phyloP scores from a whole-genome alignment of 176 grass and related monocot genomes.

The Melocanna baccifera region DNA sequence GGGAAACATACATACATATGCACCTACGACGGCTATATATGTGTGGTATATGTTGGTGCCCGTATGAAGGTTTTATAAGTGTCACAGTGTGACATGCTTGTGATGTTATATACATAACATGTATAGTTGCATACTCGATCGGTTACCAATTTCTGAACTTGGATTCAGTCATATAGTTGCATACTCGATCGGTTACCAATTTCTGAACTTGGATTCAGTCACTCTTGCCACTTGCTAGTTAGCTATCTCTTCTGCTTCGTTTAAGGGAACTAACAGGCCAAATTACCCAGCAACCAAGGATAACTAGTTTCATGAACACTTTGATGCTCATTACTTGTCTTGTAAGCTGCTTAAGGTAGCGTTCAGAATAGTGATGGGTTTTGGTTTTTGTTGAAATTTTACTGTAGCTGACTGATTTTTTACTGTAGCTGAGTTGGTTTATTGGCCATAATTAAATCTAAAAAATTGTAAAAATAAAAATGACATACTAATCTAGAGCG shows the following conservation, averaged over 20 bases:
- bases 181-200: background rate
- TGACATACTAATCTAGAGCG: no score
- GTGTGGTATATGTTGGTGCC: background rate
- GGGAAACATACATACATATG: background rate
- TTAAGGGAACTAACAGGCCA: background rate
- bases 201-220: background rate
- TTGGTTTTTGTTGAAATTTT: no score
- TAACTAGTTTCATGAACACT: background rate
- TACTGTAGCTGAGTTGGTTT: no score
- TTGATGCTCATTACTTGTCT: no score
- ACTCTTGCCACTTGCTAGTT: background rate
- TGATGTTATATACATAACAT: background rate
- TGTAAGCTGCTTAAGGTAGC: no score
- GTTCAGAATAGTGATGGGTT: no score
- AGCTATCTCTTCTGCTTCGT: background rate
- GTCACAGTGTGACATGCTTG: background rate
- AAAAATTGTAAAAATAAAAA: no score
- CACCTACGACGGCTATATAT: no score
- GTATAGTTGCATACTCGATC: no score
- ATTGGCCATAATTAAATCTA: no score
- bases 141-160: background rate
- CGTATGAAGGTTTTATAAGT: background rate
- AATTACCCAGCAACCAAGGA: background rate
- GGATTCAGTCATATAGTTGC: background rate
- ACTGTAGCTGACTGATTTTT: no score